Percentiles rank a stretch among this genome's conserved stretches.
phyloP scores from a whole-genome alignment of 2,329 filamentous ascomycete species.

The Dactylellina sp. region DNA sequence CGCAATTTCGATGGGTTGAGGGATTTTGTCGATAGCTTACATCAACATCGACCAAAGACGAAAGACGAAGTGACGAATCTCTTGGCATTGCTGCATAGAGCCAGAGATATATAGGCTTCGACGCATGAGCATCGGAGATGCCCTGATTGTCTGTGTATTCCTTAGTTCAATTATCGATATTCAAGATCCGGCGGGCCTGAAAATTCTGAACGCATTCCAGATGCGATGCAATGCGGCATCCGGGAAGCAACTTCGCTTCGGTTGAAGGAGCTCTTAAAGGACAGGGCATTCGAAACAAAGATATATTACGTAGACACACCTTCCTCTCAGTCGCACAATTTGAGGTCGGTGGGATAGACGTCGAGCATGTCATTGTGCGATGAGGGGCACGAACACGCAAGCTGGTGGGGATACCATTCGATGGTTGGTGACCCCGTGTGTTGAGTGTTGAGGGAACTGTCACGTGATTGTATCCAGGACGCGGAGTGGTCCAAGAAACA shows the following conservation, averaged over 20 bases:
- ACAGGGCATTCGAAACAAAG: neutral
- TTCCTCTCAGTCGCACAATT: neutral
- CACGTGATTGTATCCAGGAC: neutral
- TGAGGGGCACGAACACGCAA: neutral
- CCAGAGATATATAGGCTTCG: neutral
- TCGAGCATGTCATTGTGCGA: neutral
- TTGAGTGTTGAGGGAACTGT: neutral
- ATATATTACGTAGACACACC: neutral
- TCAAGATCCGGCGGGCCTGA: slow-evolving; percentile 8
- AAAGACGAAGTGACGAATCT: slow-evolving; percentile 33
- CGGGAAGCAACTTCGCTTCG: neutral
- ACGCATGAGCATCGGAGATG: slow-evolving; percentile 25
- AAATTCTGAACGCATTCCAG: neutral
- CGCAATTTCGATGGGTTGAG: slow-evolving; percentile 40
- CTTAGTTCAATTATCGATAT: too few relatives aligned
- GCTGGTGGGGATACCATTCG: neutral
- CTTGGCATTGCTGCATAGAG: slow-evolving; percentile 22
- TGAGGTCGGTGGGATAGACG: neutral
- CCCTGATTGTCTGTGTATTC: slow-evolving; percentile 8
- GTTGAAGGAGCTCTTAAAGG: neutral
- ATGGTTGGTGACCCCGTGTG: neutral
- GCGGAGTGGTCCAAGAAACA: too few relatives aligned
- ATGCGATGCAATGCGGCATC: neutral
- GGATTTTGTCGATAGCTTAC: slow-evolving; percentile 39
- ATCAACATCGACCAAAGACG: slow-evolving; percentile 18